These are phyloP conservation scores for Podospora conica DNA, from an alignment of 495 filamentous ascomycete genomes.

Conservation along the genomic window DNA sequence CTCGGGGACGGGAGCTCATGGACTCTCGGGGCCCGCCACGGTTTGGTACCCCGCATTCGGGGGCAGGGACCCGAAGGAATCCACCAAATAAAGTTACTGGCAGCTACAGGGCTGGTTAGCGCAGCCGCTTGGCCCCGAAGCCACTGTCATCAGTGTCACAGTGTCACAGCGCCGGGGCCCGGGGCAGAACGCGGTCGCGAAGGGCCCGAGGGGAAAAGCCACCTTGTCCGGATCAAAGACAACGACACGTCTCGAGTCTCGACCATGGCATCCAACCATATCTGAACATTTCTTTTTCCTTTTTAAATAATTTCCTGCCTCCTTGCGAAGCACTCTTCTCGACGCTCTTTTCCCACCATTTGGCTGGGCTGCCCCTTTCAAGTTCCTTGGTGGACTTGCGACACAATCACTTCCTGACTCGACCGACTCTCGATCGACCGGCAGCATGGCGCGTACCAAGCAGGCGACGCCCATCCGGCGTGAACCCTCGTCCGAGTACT, in stretches of 20 bases:
- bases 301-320: background rate
- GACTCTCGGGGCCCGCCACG: background rate
- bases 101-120: background rate
- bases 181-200: background rate
- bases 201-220: slow-evolving; percentile 14
- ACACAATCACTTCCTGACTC: background rate
- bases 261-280: background rate
- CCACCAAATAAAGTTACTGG: background rate
- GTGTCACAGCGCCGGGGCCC: background rate
- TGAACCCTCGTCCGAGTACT: slow-evolving; percentile 58
- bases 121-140: background rate
- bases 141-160: background rate
- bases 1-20: background rate
- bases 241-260: background rate
- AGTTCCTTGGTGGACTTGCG: background rate
- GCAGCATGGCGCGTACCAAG: slow-evolving; percentile 73
- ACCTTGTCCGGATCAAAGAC: slow-evolving; percentile 17
- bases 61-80: background rate
- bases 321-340: background rate
- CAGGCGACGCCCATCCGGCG: slow-evolving; percentile 61
- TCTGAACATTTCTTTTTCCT: background rate
- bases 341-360: background rate
- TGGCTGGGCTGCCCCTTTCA: background rate
- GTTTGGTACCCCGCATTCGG: background rate
- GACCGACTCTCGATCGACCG: background rate